A percentile compares a stretch with the other conserved stretches of the same genome.
Evolutionary conservation across 176 grass and related monocot species (phyloP).

Genomic region (Miscanthus lutarioriparius): DNA sequence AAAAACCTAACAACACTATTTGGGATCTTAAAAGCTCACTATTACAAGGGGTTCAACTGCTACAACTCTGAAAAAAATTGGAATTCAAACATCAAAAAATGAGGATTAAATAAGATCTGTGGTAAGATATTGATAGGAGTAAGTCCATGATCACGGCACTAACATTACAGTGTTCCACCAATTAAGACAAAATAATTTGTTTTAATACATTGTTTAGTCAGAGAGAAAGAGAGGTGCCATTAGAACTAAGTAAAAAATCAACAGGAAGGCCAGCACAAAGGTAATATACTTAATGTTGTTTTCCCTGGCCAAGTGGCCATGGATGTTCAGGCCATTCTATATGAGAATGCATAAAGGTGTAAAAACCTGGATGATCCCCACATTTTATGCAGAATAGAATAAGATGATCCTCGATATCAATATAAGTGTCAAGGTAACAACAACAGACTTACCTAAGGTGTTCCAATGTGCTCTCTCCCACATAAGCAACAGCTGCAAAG

Average conservation of each 20-base stretch:
- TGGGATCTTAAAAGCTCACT: too few species aligned
- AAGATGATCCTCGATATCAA: neutral
- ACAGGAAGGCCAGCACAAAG: neutral
- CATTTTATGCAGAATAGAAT: neutral
- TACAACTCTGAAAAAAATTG: too few species aligned
- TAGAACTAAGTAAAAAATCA: neutral
- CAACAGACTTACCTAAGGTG: too few species aligned
- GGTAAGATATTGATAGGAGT: neutral
- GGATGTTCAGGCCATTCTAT: conserved; percentile 6
- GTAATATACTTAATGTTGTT: neutral
- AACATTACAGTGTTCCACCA: conserved; percentile 1
- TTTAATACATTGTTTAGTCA: neutral
- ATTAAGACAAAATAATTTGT: neutral
- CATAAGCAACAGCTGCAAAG: too few species aligned
- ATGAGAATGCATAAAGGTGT: neutral
- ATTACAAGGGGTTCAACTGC: too few species aligned
- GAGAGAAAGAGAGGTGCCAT: neutral
- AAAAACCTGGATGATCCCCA: neutral
- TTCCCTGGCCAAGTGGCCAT: neutral
- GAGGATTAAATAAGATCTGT: too few species aligned
- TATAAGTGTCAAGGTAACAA: neutral
- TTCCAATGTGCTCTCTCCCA: too few species aligned
- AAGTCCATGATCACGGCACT: conserved; percentile 4
- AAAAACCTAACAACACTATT: too few species aligned
- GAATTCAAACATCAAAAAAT: too few species aligned